Evolutionary conservation across 2,329 filamentous ascomycete genomes (phyloP).

Genomic region (Fusarium azukiicola): DNA sequence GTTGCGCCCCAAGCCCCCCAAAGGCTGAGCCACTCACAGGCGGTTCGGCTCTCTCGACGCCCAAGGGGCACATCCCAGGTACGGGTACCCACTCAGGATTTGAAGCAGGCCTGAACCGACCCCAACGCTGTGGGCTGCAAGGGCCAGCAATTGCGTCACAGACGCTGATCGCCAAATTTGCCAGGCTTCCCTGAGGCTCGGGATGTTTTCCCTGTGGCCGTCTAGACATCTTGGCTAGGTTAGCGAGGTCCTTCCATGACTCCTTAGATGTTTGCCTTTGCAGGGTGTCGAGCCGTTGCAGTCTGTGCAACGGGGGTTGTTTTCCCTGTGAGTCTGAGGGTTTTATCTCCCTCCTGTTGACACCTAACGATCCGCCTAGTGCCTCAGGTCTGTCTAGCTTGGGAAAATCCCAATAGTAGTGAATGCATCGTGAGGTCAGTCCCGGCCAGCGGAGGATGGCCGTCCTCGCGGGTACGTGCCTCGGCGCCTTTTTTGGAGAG

Average conservation of each 20-base stretch:
- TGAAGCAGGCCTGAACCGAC: constrained; percentile 40
- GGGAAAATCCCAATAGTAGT: constrained; percentile 42
- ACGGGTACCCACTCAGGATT: constrained; percentile 22
- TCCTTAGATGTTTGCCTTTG: constrained; percentile 46
- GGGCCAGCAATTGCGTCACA: constrained; percentile 59
- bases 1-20: constrained; percentile 34
- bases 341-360: constrained; percentile 17
- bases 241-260: constrained; percentile 44
- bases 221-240: constrained; percentile 45
- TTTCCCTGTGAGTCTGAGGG: constrained; percentile 23
- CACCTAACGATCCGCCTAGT: constrained; percentile 22
- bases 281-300: constrained; percentile 23
- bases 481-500: constrained; percentile 30
- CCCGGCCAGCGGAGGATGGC: constrained; percentile 6
- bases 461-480: constrained; percentile 24
- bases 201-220: constrained; percentile 44
- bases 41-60: not conserved
- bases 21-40: constrained; percentile 36
- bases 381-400: constrained; percentile 16
- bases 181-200: constrained; percentile 51
- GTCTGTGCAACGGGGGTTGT: not conserved
- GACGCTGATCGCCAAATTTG: constrained; percentile 55
- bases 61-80: constrained; percentile 9
- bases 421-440: constrained; percentile 43
- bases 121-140: constrained; percentile 47